Base-by-base conservation (phyloP, 257 asterid species). In the Marsdenia floribunda region DNA sequence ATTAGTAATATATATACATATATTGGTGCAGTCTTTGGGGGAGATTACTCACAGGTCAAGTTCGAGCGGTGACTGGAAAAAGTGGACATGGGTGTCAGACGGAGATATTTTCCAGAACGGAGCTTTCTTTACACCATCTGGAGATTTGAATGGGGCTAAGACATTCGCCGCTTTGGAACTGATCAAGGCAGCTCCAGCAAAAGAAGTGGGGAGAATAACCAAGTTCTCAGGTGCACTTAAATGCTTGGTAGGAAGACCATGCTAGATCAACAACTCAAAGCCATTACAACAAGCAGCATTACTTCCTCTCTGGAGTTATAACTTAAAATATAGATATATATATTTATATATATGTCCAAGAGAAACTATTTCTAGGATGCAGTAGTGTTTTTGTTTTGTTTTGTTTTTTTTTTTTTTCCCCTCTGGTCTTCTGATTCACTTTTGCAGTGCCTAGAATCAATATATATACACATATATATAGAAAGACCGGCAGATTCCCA, bases 81-180 rank as follows among this genome's bases (percentile, higher is more conserved):
- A 18, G 6, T 80, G 83, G 83, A 76, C 78, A 4, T 80, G 83
- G 83, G 80, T 76, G 18, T 76, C 83, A 14, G 81, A 80, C 7
- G 75, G 78, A 21, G 83, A 80, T 73, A 2, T 67, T 4, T 80
- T 71, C 80, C 5, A 58, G 75, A 80, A 80, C 57, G 83, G 81
- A 68, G 83, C 81, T 4, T 58, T 15, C 33, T 80, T 80, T 52
- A 22, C 52, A 5, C 55, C 77, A 1, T 80, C 83, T 7, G 83
- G 83, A 22, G 79, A 80, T 58, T 69, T 55, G 1, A 19, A 76
- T 11, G 80, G 81, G 19, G 77, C 77, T 1, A 68, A 7, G 57
- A 15, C 21, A 16, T 76, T 47, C 37, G 71, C 44, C 3, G 75
- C 68, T 8, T 55, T 80, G 50, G 83, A 76, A 40, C 47, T 76